Base-by-base conservation (phyloP, 2,329 filamentous ascomycete species). In the Xylaria sp. region DNA sequence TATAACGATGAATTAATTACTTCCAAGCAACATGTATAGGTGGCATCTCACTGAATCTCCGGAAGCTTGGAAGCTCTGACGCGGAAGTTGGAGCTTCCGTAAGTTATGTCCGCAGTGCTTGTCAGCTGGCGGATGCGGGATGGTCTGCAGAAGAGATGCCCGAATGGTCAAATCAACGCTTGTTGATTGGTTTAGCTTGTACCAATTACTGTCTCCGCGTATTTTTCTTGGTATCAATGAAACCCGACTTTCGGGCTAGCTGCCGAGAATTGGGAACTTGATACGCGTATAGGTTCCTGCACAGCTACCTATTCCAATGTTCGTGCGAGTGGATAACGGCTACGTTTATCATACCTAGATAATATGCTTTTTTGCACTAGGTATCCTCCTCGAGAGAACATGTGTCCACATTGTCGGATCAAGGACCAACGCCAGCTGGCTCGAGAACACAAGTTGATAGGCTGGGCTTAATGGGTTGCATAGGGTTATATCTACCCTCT, bases 51-150 rank as follows among this genome's bases (percentile, higher is more conserved):
- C 36, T n/a, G 27, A 58, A 65, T 32, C 24, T 8, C 48, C 58
- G 64, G 59, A 63, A 60, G 21, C 42, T 54, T 57, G 50, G n/a
- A 56, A 68, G 63, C 57, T 69, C 45, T 32, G 66, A 53, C 60
- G 39, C 69, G 70, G 70, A 72, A 69, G 64, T 63, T 69, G 69
- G 57, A 71, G 65, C 57, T 68, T 72, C 70, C 70, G 69, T n/a
- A n/a, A n/a, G n/a, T 50, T 53, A 30, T 60, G 51, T 59, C 60
- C 65, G 36, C 58, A 56, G 57, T 63, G 63, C 45, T 34, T 8
- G 56, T 58, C 64, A 61, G 55, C 64, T 67, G 56, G 56, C 60
- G 69, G 48, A 58, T 60, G 42, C 9, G 63, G 54, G 30, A 59
- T 62, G 60, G 51, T 48, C 36, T 61, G 21, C 24, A 39, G 21